Evolutionary conservation across 164 flowering plant genomes (phyloP).

Genomic region (Kingdonia uniflora): DNA sequence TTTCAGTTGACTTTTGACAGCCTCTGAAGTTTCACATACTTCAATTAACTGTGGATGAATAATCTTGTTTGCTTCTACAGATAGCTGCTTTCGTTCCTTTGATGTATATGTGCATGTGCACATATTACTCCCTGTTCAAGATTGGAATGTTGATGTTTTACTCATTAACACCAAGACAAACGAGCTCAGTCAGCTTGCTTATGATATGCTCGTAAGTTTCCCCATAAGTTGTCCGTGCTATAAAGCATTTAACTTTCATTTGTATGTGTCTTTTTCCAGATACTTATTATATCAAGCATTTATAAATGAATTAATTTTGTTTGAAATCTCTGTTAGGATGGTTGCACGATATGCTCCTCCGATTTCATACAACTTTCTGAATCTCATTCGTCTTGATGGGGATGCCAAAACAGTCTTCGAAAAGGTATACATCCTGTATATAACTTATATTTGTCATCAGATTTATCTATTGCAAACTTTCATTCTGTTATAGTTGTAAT

Average conservation of each 20-base stretch:
- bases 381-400: conserved; percentile 62
- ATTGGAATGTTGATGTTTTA: conserved; percentile 95
- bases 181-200: conserved; percentile 89
- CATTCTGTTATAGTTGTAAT: too few relatives aligned
- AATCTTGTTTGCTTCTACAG: conserved; percentile 27
- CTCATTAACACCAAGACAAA: conserved; percentile 90
- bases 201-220: conserved; percentile 97
- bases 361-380: conserved; percentile 90
- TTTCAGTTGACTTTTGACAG: too few relatives aligned
- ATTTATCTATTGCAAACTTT: too few relatives aligned
- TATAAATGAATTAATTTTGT: neutral
- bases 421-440: conserved; percentile 34
- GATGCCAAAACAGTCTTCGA: conserved; percentile 57
- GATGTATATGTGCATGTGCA: conserved; percentile 97
- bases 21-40: too few relatives aligned
- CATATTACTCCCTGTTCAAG: conserved; percentile 92
- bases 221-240: neutral
- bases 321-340: conserved; percentile 48
- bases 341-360: conserved; percentile 99
- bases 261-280: too few relatives aligned
- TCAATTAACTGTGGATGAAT: too few relatives aligned
- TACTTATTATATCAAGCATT: too few relatives aligned
- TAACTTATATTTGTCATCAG: too few relatives aligned
- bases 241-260: too few relatives aligned
- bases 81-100: conserved; percentile 79